Base-by-base conservation (phyloP, 345 rosid species). In the Mangifera indica region DNA sequence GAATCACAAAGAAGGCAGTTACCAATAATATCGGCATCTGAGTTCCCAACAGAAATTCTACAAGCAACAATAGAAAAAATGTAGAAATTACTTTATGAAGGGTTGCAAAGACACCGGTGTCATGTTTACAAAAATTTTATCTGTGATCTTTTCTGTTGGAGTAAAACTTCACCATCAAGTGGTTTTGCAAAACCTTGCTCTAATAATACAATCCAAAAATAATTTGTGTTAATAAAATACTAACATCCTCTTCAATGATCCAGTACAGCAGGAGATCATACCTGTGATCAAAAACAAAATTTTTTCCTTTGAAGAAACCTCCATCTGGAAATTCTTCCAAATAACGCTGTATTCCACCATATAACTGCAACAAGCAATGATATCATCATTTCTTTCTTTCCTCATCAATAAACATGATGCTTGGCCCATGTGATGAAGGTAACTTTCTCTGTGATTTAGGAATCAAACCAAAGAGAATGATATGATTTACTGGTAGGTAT, bases 221-320 rank as follows among this genome's bases (percentile, higher is more conserved):
- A 34, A 17, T 60, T 17, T 60, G 15, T 5, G 52, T 14, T 37
- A 15, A n/a, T 34, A 52, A 67, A 32, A 53, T 67, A 52, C 58
- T 42, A 53, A 46, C 10, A 59, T 12, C 56, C 6, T 1, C 46
- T 32, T 46, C 29, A 44, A 63, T 40, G 49, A 24, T 0, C 40
- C 10, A 45, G 59, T 57, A n/a, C 18, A 13, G 58, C 21, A 40
- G 75, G 48, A 49, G n/a, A 62, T 63, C 83, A 71, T 88, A 92
- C 99, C 96, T 86, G 79, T 88, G 97, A 80, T 92, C 97, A 75
- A 95, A 95, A 73, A 95, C 99, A 74, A 95, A 95, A 77, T 88
- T 92, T 84, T 95, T 95, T 74, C 99, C 99, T 83, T 84, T 86
- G 78, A 90, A 95, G 76, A 83, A 91, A 34, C 98, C 98, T 62